phyloP scores from a whole-genome alignment of 345 rosid genomes.

The Anacardium occidentale region DNA sequence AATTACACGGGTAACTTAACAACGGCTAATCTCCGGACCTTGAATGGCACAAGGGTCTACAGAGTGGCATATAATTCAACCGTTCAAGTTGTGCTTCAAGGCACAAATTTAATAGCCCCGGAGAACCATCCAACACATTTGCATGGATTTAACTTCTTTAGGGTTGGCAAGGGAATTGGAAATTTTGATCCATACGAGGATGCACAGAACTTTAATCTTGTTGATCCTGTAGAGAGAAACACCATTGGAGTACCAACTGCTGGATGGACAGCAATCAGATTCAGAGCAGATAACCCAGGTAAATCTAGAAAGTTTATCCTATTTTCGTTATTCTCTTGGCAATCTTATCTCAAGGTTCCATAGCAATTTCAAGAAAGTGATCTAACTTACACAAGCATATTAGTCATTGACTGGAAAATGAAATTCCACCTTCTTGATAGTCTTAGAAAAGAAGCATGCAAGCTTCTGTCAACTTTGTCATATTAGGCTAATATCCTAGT shows the following conservation, averaged over 20 bases:
- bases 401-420: constrained; percentile 17
- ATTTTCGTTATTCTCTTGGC: neutral
- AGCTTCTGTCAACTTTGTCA: neutral
- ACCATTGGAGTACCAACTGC: constrained; percentile 68
- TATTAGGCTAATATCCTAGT: neutral
- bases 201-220: constrained; percentile 59
- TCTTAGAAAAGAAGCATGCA: neutral
- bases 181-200: constrained; percentile 58
- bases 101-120: constrained; percentile 61
- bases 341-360: neutral
- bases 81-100: constrained; percentile 69
- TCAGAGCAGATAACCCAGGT: constrained; percentile 86
- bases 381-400: neutral
- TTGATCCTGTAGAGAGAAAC: constrained; percentile 84
- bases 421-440: constrained; percentile 5
- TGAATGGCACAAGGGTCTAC: constrained; percentile 58
- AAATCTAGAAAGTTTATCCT: neutral
- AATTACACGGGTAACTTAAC: constrained; percentile 54
- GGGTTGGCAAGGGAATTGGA: constrained; percentile 61
- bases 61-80: constrained; percentile 58
- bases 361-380: constrained; percentile 1
- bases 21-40: constrained; percentile 43
- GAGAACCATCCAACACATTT: constrained; percentile 75
- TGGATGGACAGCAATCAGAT: constrained; percentile 79
- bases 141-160: constrained; percentile 67